Evolutionary conservation across 2,329 filamentous ascomycete genomes (phyloP).

Genomic region (Arthrobotrys entomopaga): DNA sequence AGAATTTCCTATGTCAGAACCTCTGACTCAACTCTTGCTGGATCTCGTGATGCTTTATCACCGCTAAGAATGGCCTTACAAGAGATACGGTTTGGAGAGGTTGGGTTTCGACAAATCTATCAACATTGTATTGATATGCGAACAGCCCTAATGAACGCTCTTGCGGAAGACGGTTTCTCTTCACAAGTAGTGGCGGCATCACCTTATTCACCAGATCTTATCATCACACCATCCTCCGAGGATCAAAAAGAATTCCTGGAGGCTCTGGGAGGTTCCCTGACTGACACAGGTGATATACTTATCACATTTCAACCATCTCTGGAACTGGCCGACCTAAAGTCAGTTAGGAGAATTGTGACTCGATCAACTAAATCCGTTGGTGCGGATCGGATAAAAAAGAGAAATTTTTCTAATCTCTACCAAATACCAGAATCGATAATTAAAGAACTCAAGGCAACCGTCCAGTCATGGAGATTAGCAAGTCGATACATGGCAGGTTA

Average conservation of each 20-base stretch:
- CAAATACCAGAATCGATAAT: neutral
- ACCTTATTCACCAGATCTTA: no score
- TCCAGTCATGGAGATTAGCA: constrained; percentile 17
- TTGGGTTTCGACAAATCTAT: constrained; percentile 23
- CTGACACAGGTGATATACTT: no score
- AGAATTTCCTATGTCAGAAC: constrained; percentile 21
- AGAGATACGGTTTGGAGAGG: constrained; percentile 31
- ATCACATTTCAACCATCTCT: no score
- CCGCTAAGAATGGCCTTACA: constrained; percentile 33
- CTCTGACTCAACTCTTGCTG: constrained; percentile 24
- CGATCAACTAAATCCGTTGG: no score
- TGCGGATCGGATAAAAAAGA: no score
- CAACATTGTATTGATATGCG: constrained; percentile 1
- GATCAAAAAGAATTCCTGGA: no score
- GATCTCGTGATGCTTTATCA: constrained; percentile 30
- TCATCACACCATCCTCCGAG: no score
- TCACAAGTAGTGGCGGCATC: no score
- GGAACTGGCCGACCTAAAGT: no score
- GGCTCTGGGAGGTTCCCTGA: no score
- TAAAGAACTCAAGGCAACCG: constrained; percentile 11
- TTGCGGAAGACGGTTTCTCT: neutral
- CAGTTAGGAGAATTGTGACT: no score
- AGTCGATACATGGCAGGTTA: constrained; percentile 12
- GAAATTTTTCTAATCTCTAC: neutral
- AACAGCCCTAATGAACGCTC: neutral